Evolutionary conservation across 495 filamentous ascomycete species (phyloP), one percentile per base, ranked within the genome.

Genomic region (Talaromyces ruber): DNA sequence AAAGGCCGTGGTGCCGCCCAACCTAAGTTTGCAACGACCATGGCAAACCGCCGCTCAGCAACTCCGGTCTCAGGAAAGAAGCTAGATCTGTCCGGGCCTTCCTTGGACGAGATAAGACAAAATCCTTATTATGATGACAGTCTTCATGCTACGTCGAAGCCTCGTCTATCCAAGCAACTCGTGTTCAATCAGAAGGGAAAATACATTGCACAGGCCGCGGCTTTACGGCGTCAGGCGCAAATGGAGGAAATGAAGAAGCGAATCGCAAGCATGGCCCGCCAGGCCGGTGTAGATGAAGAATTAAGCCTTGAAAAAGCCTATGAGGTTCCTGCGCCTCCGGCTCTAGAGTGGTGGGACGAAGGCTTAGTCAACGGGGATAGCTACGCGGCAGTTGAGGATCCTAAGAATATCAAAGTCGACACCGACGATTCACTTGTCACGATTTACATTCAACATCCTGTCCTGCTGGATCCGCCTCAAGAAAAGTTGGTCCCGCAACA

Each of bases 301-400:
- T 75, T 91, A 57, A 88, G 93, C 61, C 84, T 87, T 52, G 93
- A 98, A 72, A 96, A 95, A 73, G 86, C 88, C 29, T 97, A 92
- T 68, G 69, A 92, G 11, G 83, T 97, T 32, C 86, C 90, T 63
- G 82, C 81, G 29, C 93, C 94, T 1, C 93, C 95, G 7, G 87
- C 88, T 21, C 80, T 97, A 45, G 94, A 99, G 73, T 99, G 95
- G 95, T 98, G 95, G 95, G 94, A 99, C 66, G 92, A 97, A 74
- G 87, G 84, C 2, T 74, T 98, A 6, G 80, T 97, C 25, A 82
- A 86, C 47, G 89, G 86, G 18, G 81, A 81, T 39, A 85, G 82
- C 60, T 97, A 97, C 72, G 77, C 84, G 62, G 81, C 81, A 60
- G 82, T 94, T 63, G 84, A 87, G 21, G 67, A 80, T 37, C 73